Percentiles rank a stretch among this genome's conserved stretches.
Conservation (phyloP, 495 filamentous ascomycete genomes). For the Paragyromitra xinjiangensis region DNA sequence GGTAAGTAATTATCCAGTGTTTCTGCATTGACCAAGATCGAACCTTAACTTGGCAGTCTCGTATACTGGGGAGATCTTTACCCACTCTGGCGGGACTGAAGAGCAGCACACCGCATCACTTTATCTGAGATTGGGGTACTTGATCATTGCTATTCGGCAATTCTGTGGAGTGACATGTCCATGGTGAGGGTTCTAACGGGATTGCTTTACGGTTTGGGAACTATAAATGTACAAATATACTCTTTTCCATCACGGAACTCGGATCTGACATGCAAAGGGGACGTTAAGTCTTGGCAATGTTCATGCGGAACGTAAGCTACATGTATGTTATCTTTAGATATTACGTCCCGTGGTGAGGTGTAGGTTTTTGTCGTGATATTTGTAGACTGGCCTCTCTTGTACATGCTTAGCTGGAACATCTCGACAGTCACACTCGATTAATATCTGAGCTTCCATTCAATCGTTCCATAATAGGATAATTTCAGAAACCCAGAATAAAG, state of each 20-base stretch:
- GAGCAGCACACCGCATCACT: not conserved
- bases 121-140: not conserved
- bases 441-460: not conserved
- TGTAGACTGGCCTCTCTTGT: not conserved
- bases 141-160: too few relatives aligned
- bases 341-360: not conserved
- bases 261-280: not conserved
- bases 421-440: not conserved
- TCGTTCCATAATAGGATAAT: not conserved
- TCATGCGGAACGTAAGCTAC: not conserved
- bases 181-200: not conserved
- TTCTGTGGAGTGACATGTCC: too few relatives aligned
- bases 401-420: not conserved
- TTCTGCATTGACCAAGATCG: slow-evolving; percentile 13
- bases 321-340: not conserved
- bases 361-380: not conserved
- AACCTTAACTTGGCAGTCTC: not conserved
- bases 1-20: not conserved
- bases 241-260: not conserved
- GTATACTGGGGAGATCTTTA: slow-evolving; percentile 10
- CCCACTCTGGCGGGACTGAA: slow-evolving; percentile 1
- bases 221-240: not conserved
- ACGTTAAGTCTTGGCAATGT: not conserved
- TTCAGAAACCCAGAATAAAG: not conserved
- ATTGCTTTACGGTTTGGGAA: not conserved